Base-by-base conservation (phyloP, 768 basidiomycete species). In the Tricholoma sp. region DNA sequence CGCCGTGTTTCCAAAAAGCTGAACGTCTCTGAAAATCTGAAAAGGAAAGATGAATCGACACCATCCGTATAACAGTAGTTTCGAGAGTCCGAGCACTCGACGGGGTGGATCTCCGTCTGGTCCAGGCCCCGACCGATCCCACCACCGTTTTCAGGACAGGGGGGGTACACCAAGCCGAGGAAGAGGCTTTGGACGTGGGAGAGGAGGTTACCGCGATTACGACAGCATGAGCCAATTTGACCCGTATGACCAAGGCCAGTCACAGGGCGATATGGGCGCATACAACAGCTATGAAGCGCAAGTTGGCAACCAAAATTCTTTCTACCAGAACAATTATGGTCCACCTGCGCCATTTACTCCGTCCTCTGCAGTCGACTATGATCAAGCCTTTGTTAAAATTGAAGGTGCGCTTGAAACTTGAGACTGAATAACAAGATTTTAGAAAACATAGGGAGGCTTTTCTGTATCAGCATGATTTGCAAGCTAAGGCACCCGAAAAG, bases 341-440 rank as follows among this genome's bases (percentile, higher is more conserved):
- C 73, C 73, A 72, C 75, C 75, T 62, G 71, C 80, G 57, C 71
- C 83, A 68, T 85, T 80, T 74, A 75, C 74, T 66, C 63, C 73
- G 54, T 70, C 78, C 70, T 68, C 76, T 61, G 71, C 79, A 69
- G 74, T 76, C 59, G 80, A 79, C 55, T 81, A 76, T 68, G 71
- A 77, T 71, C 84, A 87, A 74, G 84, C 76, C 61, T 88, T 81
- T 72, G 62, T 69, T 61, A 83, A 81, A 74, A 81, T 74, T 76
- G 89, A 91, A 92, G 90, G 90, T 93, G 83, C 89, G 90, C 89
- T 86, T 75, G 79, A 82, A 80, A 72, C 65, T 83, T 84, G 74
- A 84, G 81, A 83, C 78, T 83, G 70, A 81, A 77, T 69, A 60
- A 59, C 64, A 66, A 67, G 56, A 65, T 70, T 69, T 70, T 66